Evolutionary conservation across 2,329 filamentous ascomycete species (phyloP).

Genomic region (Taxawa tesnikishii): DNA sequence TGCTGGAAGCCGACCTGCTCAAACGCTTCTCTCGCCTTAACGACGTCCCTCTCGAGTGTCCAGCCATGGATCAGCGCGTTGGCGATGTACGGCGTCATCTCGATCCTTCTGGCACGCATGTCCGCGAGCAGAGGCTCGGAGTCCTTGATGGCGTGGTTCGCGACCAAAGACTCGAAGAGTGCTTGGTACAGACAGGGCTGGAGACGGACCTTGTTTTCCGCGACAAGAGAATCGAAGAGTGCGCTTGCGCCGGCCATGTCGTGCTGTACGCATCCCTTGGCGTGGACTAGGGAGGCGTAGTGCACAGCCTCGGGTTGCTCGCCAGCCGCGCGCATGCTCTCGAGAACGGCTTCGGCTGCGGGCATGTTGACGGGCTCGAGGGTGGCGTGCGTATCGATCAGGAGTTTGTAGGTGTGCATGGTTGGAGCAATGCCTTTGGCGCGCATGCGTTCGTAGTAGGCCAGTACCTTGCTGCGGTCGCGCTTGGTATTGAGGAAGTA

Average conservation of each 20-base stretch:
- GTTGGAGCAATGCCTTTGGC: constrained; percentile 78
- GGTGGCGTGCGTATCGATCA: constrained; percentile 90
- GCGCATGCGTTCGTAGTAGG: constrained; percentile 93
- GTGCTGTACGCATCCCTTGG: constrained; percentile 85
- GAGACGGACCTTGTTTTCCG: constrained; percentile 52
- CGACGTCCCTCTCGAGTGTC: constrained; percentile 72
- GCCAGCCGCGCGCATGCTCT: constrained; percentile 61
- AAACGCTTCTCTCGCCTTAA: constrained; percentile 68
- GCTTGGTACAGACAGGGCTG: constrained; percentile 91
- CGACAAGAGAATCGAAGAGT: constrained; percentile 71
- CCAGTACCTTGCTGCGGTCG: constrained; percentile 83
- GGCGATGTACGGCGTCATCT: constrained; percentile 93
- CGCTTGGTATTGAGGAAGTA: constrained; percentile 98
- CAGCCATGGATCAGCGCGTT: constrained; percentile 97
- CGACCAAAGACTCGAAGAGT: constrained; percentile 93
- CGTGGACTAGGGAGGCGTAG: constrained; percentile 91
- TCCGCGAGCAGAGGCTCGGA: constrained; percentile 55
- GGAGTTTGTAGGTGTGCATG: constrained; percentile 91
- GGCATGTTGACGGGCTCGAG: constrained; percentile 83
- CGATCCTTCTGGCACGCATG: constrained; percentile 63
- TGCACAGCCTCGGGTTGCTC: constrained; percentile 81
- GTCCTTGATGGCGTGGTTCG: constrained; percentile 72
- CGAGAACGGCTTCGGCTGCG: constrained; percentile 73
- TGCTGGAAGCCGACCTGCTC: constrained; percentile 62
- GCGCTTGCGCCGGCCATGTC: constrained; percentile 74